Percentiles rank a stretch among this genome's conserved stretches.
phyloP scores from a whole-genome alignment of 169 alveolate genomes.

The Plasmodium gallinaceum region DNA sequence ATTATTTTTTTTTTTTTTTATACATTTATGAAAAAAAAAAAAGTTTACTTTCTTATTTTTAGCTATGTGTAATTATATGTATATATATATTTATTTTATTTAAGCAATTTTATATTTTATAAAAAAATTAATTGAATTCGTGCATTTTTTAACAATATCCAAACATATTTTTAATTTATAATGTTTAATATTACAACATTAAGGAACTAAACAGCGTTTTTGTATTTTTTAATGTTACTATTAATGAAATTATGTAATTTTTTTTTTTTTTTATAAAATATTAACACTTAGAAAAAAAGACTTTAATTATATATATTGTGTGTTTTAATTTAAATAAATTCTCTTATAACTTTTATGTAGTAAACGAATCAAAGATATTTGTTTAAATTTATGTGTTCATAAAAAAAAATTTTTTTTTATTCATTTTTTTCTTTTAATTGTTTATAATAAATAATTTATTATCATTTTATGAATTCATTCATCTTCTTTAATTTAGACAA shows the following conservation, averaged over 20 bases:
- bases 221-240: not conserved
- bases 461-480: not conserved
- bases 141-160: slow-evolving; percentile 20
- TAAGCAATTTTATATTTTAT: not conserved
- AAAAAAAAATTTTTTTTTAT: not conserved
- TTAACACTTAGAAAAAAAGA: slow-evolving; percentile 10
- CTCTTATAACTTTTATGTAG: slow-evolving; percentile 15
- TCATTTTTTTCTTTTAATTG: slow-evolving; percentile 4
- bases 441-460: slow-evolving; percentile 1
- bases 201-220: slow-evolving; percentile 10
- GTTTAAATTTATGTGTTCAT: not conserved
- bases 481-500: slow-evolving; percentile 18
- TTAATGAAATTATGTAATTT: not conserved
- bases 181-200: not conserved
- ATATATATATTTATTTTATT: not conserved
- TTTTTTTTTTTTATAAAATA: slow-evolving; percentile 9
- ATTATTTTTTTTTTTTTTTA: not conserved
- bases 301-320: slow-evolving; percentile 7
- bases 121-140: not conserved
- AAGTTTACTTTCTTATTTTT: slow-evolving; percentile 13
- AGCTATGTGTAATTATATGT: slow-evolving; percentile 1
- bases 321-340: not conserved
- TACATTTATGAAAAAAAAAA: slow-evolving; percentile 16
- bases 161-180: not conserved
- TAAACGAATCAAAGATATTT: slow-evolving; percentile 31